Evolutionary conservation across 805 yeast genomes (phyloP).

Genomic region (Scheffersomyces stipitis): DNA sequence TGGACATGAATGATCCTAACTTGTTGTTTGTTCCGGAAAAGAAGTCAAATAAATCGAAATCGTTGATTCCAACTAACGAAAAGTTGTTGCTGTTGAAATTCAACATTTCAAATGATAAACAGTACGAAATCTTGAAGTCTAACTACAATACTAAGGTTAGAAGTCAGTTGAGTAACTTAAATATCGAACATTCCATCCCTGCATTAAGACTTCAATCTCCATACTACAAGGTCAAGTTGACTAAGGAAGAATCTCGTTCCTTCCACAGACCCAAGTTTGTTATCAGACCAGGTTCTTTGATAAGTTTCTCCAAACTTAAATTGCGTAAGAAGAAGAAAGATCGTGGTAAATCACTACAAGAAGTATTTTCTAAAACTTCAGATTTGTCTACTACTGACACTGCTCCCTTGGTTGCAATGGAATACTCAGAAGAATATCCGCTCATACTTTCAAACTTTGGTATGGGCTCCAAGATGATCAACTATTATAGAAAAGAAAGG

Average conservation of each 20-base stretch:
- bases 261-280: constrained; percentile 79
- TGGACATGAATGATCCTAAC: constrained; percentile 84
- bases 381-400: constrained; percentile 86
- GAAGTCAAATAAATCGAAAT: constrained; percentile 21
- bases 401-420: constrained; percentile 73
- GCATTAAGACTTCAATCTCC: constrained; percentile 88
- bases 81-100: constrained; percentile 58
- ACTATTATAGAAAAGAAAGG: constrained; percentile 82
- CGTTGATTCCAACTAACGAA: constrained; percentile 54
- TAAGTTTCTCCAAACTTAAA: constrained; percentile 74
- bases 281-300: constrained; percentile 73
- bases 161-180: constrained; percentile 86
- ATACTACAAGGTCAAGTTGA: constrained; percentile 75
- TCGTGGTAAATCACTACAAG: constrained; percentile 75
- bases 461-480: constrained; percentile 92
- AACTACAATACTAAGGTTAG: constrained; percentile 91
- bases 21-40: constrained; percentile 61
- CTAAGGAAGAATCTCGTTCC: constrained; percentile 65
- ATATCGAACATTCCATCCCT: constrained; percentile 88
- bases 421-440: constrained; percentile 89
- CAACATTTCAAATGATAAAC: constrained; percentile 85
- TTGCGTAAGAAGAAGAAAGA: constrained; percentile 85
- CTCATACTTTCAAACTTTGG: constrained; percentile 83
- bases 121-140: constrained; percentile 77
- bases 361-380: constrained; percentile 65